Evolutionary conservation across 2,329 filamentous ascomycete genomes (phyloP), one percentile per base, ranked within the genome.

Genomic region (Coniella vitis): DNA sequence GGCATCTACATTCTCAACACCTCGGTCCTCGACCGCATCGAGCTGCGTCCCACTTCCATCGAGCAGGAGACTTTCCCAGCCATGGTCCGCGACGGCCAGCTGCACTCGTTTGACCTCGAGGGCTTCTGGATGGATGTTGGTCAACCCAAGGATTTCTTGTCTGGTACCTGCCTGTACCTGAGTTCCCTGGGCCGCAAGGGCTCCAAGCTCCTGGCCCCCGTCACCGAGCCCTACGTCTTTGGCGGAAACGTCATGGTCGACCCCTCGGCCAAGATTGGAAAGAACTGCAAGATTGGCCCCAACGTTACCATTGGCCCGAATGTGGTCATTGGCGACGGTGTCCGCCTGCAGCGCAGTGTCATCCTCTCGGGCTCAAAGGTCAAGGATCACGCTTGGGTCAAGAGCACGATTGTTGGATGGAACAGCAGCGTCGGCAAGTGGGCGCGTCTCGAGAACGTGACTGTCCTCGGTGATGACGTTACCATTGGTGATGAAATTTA

Each of bases 71-170:
- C 90, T 31, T 98, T 98, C 86, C 91, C 91, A 40, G 83, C 88
- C 60, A 93, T 97, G 68, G 87, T 87, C 70, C 83, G 79, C 61
- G 91, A 96, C 61, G 89, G 89, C 57, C 81, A 91, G 69, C 75
- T 97, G 55, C 91, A 97, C 78, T 95, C 89, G 2, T 96, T 95
- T 65, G 91, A 97, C 65, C 81, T 97, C 25, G 90, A 96, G 58
- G 90, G 91, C 60, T 97, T 94, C 81, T 97, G 91, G 91, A 97
- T 97, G 91, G 91, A 97, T 61, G 89, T 98, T 56, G 91, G 91
- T 61, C 91, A 98, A 72, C 91, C 91, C 60, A 98, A 97, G 76
- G 91, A 98, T 66, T 98, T 97, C 80, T 76, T 98, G 48, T 89
- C 86, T 19, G 91, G 91, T 55, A 97, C 93, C 54, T 97, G 91